These are phyloP conservation scores for Myotisia sp. DNA, from an alignment of 2,329 filamentous ascomycete species.

Conservation along the genomic window DNA sequence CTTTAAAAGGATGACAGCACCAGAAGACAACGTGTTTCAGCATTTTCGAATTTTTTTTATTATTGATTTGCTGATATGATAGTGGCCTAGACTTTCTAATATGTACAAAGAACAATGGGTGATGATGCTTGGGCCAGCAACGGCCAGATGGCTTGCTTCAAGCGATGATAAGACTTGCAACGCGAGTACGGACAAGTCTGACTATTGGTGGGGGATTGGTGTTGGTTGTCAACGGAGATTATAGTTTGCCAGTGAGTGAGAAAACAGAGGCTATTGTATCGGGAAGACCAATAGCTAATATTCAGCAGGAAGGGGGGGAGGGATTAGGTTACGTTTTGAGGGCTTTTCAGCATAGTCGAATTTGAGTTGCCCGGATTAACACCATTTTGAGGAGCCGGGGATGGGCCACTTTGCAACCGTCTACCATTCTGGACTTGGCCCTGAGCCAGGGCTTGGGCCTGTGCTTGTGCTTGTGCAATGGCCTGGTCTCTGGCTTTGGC, in stretches of 20 bases:
- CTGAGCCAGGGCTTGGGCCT: conserved; percentile 27
- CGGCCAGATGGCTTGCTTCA: neutral
- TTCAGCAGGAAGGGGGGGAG: neutral
- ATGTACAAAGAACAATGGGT: conserved; percentile 5
- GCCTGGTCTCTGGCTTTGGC: conserved; percentile 28
- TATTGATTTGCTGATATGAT: conserved; percentile 4
- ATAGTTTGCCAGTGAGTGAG: neutral
- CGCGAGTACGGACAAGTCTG: neutral
- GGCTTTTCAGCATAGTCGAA: conserved; percentile 15
- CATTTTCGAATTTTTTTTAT: conserved; percentile 11
- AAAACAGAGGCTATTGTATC: neutral
- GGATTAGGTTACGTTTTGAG: conserved; percentile 11
- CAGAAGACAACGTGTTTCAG: too few species aligned
- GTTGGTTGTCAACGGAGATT: neutral
- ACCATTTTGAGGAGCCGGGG: conserved; percentile 6
- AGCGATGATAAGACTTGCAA: neutral
- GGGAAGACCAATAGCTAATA: too few species aligned
- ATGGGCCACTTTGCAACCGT: conserved; percentile 25
- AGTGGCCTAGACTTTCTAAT: conserved; percentile 1
- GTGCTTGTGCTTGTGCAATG: conserved; percentile 29
- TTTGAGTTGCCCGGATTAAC: conserved; percentile 5
- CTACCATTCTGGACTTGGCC: conserved; percentile 17
- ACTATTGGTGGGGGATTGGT: too few species aligned
- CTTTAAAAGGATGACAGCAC: too few species aligned
- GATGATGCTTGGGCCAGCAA: too few species aligned